Conservation (phyloP, 768 basidiomycete species). For the Harrya chromipes region DNA sequence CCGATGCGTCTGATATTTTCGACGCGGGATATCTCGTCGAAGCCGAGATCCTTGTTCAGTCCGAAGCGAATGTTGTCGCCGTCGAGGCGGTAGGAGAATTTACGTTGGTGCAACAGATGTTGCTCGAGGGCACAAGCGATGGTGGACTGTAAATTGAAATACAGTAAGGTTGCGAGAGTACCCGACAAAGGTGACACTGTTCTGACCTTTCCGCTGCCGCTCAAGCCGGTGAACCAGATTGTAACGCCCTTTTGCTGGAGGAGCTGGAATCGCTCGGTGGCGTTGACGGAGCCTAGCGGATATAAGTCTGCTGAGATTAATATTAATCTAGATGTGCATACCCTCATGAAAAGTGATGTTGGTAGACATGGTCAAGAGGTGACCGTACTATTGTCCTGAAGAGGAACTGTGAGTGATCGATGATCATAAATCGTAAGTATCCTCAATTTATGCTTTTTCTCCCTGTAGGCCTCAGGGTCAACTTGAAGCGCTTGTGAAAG, state of each 20-base stretch:
- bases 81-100: conserved; percentile 89
- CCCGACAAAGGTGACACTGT: not conserved
- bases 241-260: conserved; percentile 85
- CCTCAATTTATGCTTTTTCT: too few relatives aligned
- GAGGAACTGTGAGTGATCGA: too few relatives aligned
- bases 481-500: conserved; percentile 8
- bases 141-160: conserved; percentile 63
- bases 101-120: conserved; percentile 82
- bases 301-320: not conserved
- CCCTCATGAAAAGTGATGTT: conserved; percentile 74
- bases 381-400: too few relatives aligned
- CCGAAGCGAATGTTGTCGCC: conserved; percentile 97
- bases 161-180: too few relatives aligned
- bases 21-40: conserved; percentile 86
- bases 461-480: too few relatives aligned
- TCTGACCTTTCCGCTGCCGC: conserved; percentile 88
- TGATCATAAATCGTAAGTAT: too few relatives aligned
- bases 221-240: conserved; percentile 95
- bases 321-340: conserved; percentile 19
- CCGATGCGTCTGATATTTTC: conserved; percentile 97
- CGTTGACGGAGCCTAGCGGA: conserved; percentile 64
- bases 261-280: conserved; percentile 61
- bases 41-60: conserved; percentile 94
- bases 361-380: conserved; percentile 30
- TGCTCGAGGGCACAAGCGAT: conserved; percentile 97